phyloP scores from a whole-genome alignment of 805 yeast genomes.

The Yarrowia bubula region DNA sequence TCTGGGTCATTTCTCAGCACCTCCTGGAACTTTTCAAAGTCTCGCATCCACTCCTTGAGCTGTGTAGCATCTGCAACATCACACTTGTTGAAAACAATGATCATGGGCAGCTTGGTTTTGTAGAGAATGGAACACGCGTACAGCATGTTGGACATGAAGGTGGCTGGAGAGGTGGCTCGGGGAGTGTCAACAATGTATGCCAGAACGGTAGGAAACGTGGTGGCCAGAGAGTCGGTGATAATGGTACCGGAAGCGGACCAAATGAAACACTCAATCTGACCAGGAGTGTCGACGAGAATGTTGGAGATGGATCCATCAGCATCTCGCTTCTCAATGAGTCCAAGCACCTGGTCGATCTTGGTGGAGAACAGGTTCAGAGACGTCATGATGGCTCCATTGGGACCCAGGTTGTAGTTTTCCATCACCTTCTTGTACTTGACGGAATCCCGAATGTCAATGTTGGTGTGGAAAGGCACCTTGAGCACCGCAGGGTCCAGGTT shows the following conservation, averaged over 20 bases:
- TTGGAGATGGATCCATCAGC: slow-evolving; percentile 49
- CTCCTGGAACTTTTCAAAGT: slow-evolving; percentile 84
- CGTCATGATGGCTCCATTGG: slow-evolving; percentile 97
- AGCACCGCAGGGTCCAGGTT: slow-evolving; percentile 96
- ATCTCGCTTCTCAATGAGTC: slow-evolving; percentile 75
- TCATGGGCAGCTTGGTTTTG: slow-evolving; percentile 95
- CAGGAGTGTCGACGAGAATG: slow-evolving; percentile 94
- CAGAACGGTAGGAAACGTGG: slow-evolving; percentile 90
- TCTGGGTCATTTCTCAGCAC: slow-evolving; percentile 71
- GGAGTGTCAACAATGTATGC: slow-evolving; percentile 98
- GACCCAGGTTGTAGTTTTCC: slow-evolving; percentile 92
- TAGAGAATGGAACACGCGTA: slow-evolving; percentile 96
- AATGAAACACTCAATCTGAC: slow-evolving; percentile 96
- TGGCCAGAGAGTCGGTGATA: slow-evolving; percentile 93
- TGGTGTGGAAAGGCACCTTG: slow-evolving; percentile 89
- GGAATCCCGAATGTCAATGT: slow-evolving; percentile 94
- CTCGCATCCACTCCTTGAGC: slow-evolving; percentile 96
- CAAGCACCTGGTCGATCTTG: slow-evolving; percentile 91
- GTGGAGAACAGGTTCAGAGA: slow-evolving; percentile 89
- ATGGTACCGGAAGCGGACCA: slow-evolving; percentile 99
- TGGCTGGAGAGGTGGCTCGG: slow-evolving; percentile 87
- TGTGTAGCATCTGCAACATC: slow-evolving; percentile 82
- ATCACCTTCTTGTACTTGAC: slow-evolving; percentile 93
- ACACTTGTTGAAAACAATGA: slow-evolving; percentile 91
- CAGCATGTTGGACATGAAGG: slow-evolving; percentile 97